These are phyloP conservation scores for Pisolithus microcarpus DNA, from an alignment of 768 basidiomycete genomes.

Conservation along the genomic window DNA sequence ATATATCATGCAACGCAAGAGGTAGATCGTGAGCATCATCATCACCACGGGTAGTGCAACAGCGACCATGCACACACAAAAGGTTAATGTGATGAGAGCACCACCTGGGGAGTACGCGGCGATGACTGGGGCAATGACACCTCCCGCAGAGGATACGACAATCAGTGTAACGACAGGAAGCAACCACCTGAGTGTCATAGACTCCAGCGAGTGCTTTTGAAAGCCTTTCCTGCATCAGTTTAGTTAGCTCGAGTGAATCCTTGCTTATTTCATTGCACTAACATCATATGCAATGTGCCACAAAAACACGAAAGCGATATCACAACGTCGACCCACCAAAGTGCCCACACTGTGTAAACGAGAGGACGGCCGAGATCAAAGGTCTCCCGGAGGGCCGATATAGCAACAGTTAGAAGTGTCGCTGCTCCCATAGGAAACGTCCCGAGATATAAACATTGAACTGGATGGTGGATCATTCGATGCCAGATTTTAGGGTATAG, in stretches of 20 bases:
- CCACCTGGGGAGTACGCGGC: constrained; percentile 35
- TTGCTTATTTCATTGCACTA: constrained; percentile 24
- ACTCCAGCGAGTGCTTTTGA: constrained; percentile 50
- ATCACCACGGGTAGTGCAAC: constrained; percentile 53
- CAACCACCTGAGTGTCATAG: constrained; percentile 61
- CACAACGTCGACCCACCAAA: constrained; percentile 64
- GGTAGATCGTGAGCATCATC: constrained; percentile 61
- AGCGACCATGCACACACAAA: constrained; percentile 49
- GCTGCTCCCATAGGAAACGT: constrained; percentile 53
- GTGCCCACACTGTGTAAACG: constrained; percentile 44
- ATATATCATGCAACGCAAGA: constrained; percentile 50
- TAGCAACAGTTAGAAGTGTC: constrained; percentile 48
- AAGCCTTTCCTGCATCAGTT: constrained; percentile 39
- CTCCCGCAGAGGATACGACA: constrained; percentile 65
- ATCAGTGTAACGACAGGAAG: constrained; percentile 71
- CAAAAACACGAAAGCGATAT: constrained; percentile 54
- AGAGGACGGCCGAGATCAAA: no score
- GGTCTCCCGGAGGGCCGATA: no score
- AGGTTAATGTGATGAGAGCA: constrained; percentile 49
- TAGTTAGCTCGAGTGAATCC: neutral
- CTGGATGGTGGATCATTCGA: constrained; percentile 43
- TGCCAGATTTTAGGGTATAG: constrained; percentile 45
- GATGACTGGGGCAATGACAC: constrained; percentile 47
- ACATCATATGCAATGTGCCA: constrained; percentile 63
- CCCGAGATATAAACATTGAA: constrained; percentile 43